Conservation (phyloP, 2,329 filamentous ascomycete genomes). For the Neopestalotiopsis rosae region DNA sequence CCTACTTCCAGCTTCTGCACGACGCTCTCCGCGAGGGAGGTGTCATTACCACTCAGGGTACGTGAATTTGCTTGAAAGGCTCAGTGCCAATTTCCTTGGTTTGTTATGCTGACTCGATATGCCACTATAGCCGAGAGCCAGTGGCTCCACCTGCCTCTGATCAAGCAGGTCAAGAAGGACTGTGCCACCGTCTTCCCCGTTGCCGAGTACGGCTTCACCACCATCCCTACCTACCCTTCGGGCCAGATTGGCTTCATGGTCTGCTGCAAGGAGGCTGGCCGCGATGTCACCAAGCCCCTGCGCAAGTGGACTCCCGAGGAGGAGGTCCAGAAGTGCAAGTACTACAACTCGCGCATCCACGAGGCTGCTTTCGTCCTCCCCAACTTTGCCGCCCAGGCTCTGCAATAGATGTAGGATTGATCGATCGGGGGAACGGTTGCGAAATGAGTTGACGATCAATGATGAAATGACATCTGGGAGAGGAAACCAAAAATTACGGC, state of each 20-base stretch:
- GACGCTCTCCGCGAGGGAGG: constrained; percentile 92
- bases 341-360: constrained; percentile 98
- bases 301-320: constrained; percentile 84
- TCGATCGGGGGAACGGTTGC: not conserved
- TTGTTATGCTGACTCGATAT: constrained; percentile 12
- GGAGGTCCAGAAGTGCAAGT: constrained; percentile 90
- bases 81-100: not conserved
- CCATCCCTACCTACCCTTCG: constrained; percentile 97
- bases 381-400: constrained; percentile 85
- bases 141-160: constrained; percentile 96
- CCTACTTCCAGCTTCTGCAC: constrained; percentile 94
- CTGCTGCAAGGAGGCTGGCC: constrained; percentile 90
- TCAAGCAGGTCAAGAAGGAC: constrained; percentile 93
- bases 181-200: constrained; percentile 97
- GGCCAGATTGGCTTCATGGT: constrained; percentile 99
- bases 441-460: constrained; percentile 6
- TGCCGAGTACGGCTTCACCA: constrained; percentile 98
- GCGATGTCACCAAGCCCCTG: constrained; percentile 84
- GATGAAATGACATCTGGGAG: constrained; percentile 10
- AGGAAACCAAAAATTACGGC: constrained; percentile 6
- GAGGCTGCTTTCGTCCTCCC: constrained; percentile 92
- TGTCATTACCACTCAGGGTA: constrained; percentile 99
- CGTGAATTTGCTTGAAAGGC: constrained; percentile 63
- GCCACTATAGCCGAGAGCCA: constrained; percentile 85
- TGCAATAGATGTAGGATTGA: constrained; percentile 51